A percentile compares a stretch with the other conserved stretches of the same genome.
Conservation (phyloP, 805 yeast genomes). For the Kodamaea laetipori region DNA sequence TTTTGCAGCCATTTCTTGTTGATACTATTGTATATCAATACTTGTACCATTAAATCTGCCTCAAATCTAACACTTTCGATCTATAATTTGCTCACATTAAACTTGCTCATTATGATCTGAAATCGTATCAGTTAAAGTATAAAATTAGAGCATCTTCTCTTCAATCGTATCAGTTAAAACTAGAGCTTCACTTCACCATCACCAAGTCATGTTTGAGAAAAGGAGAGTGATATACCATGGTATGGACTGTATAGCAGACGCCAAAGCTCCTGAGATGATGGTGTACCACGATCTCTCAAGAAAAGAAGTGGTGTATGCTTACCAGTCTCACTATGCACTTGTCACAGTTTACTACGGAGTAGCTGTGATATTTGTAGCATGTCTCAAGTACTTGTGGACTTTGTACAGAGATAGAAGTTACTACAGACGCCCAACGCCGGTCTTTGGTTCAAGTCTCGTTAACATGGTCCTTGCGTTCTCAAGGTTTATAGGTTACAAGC, state of each 20-base stretch:
- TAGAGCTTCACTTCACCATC: too few species aligned
- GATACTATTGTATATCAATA: too few species aligned
- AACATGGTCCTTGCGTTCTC: constrained; percentile 35
- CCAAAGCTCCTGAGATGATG: constrained; percentile 25
- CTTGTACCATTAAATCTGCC: too few species aligned
- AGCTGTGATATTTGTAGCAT: constrained; percentile 35
- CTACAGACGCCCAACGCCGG: constrained; percentile 6
- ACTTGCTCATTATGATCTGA: too few species aligned
- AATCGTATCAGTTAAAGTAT: too few species aligned
- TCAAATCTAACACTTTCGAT: too few species aligned
- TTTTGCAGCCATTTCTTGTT: too few species aligned
- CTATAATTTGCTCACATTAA: too few species aligned
- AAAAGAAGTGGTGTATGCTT: constrained; percentile 28
- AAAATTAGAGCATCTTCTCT: too few species aligned
- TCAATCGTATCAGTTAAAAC: too few species aligned
- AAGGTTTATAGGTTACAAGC: constrained; percentile 38
- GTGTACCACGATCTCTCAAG: constrained; percentile 27
- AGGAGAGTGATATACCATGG: constrained; percentile 30
- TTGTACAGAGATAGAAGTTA: constrained; percentile 25
- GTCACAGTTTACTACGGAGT: constrained; percentile 42
- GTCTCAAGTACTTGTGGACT: constrained; percentile 35
- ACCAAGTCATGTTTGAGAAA: not conserved
- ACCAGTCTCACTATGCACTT: constrained; percentile 34
- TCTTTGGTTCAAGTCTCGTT: constrained; percentile 20
- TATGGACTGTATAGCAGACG: constrained; percentile 41